phyloP scores from a whole-genome alignment of 78 protist species.

The Corallochytrium limacisporum region DNA sequence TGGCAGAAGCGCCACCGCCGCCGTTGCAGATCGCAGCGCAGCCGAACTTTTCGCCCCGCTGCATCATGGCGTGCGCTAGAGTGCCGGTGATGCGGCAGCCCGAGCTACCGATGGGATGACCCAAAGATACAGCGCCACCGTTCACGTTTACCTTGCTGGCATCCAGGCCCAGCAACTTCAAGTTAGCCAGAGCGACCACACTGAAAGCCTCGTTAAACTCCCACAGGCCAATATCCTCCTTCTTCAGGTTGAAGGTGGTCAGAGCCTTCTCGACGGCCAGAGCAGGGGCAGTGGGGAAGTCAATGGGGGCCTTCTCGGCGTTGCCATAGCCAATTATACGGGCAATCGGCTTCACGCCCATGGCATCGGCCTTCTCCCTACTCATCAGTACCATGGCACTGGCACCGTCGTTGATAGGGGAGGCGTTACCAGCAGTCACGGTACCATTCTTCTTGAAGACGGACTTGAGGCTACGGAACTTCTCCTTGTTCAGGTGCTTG shows the following conservation, averaged over 20 bases:
- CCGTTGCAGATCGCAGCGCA: slow-evolving; percentile 89
- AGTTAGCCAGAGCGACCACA: slow-evolving; percentile 70
- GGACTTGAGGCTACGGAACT: slow-evolving; percentile 47
- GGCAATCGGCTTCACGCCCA: slow-evolving; percentile 65
- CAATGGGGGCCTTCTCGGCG: slow-evolving; percentile 75
- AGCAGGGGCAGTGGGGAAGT: slow-evolving; percentile 84
- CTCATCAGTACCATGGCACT: slow-evolving; percentile 69
- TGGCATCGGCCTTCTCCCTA: slow-evolving; percentile 29
- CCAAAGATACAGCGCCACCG: slow-evolving; percentile 96
- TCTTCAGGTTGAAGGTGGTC: slow-evolving; percentile 2
- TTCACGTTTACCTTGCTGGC: slow-evolving; percentile 54
- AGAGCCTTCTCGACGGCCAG: slow-evolving; percentile 60
- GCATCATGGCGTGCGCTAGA: not conserved
- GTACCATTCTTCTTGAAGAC: slow-evolving; percentile 63
- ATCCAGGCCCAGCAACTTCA: slow-evolving; percentile 48
- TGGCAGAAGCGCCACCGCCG: slow-evolving; percentile 88
- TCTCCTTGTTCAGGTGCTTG: slow-evolving; percentile 37
- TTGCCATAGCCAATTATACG: slow-evolving; percentile 58
- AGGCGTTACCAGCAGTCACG: slow-evolving; percentile 88
- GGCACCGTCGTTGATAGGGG: slow-evolving; percentile 90
- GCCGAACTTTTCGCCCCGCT: slow-evolving; percentile 35
- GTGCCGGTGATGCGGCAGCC: slow-evolving; percentile 42
- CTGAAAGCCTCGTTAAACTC: slow-evolving; percentile 96
- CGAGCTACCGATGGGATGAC: slow-evolving; percentile 92
- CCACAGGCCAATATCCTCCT: slow-evolving; percentile 43